Conservation (phyloP, 2,329 filamentous ascomycete species). For the Dendryphion nanum region DNA sequence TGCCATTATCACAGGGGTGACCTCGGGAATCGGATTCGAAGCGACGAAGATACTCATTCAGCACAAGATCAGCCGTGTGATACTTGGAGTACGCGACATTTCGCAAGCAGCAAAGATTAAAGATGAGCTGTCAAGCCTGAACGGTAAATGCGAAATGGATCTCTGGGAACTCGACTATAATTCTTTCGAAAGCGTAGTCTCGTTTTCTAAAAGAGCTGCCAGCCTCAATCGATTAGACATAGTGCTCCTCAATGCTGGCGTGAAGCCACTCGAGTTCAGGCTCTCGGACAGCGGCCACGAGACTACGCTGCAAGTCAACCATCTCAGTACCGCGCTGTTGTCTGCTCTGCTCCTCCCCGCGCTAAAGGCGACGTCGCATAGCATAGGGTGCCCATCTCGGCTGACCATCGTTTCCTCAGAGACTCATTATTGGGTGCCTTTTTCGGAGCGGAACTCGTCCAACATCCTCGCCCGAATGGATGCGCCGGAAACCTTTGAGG, state of each 20-base stretch:
- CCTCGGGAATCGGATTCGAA: conserved; percentile 51
- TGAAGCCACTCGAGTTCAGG: conserved; percentile 37
- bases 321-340: conserved; percentile 14
- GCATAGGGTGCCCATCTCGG: conserved; percentile 32
- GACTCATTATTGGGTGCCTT: conserved; percentile 17
- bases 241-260: conserved; percentile 41
- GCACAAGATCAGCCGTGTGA: conserved; percentile 43
- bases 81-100: conserved; percentile 47
- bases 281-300: conserved; percentile 49
- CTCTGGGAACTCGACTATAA: conserved; percentile 49
- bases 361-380: conserved; percentile 37
- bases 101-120: conserved; percentile 46
- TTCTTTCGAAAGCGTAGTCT: conserved; percentile 45
- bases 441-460: conserved; percentile 12
- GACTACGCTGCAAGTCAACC: conserved; percentile 27
- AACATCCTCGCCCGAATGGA: conserved; percentile 15
- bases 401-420: conserved; percentile 48
- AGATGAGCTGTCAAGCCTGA: conserved; percentile 28
- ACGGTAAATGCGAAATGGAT: conserved; percentile 38
- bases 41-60: conserved; percentile 49
- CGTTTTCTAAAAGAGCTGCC: conserved; percentile 41
- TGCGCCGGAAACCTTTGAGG: conserved; percentile 10
- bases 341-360: conserved; percentile 39
- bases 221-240: conserved; percentile 43
- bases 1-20: conserved; percentile 52